These are phyloP conservation scores for Elsinoe arachidis DNA, from an alignment of 2,329 filamentous ascomycete genomes.

Conservation along the genomic window DNA sequence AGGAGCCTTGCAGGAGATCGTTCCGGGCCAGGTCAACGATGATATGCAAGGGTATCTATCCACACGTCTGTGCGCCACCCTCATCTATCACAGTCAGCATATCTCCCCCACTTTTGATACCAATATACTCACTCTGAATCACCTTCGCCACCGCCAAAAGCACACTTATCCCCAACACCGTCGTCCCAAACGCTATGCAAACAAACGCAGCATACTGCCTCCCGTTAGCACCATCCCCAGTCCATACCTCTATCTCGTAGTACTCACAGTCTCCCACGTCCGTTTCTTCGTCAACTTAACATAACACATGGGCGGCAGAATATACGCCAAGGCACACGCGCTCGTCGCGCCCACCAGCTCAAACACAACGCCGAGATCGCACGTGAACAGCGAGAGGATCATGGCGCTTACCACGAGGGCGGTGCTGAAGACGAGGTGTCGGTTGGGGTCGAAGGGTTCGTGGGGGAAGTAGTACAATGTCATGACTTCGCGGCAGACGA, in stretches of 20 bases:
- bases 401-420: conserved; percentile 71
- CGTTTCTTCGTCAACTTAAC: conserved; percentile 77
- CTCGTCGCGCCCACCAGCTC: conserved; percentile 93
- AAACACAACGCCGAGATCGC: conserved; percentile 88
- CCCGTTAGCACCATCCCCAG: not conserved
- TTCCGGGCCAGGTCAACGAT: not conserved
- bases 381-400: conserved; percentile 71
- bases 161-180: conserved; percentile 74
- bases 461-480: conserved; percentile 68
- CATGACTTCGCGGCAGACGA: conserved; percentile 96
- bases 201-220: conserved; percentile 58
- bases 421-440: conserved; percentile 81
- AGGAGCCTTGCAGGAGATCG: too few relatives aligned
- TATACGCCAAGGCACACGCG: conserved; percentile 89
- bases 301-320: conserved; percentile 88
- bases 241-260: not conserved
- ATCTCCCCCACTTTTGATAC: not conserved
- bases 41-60: conserved; percentile 7
- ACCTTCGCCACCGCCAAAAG: conserved; percentile 66
- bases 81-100: conserved; percentile 12
- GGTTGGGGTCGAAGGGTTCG: conserved; percentile 69
- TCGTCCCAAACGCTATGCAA: conserved; percentile 68
- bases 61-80: conserved; percentile 15
- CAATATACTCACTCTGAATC: conserved; percentile 22
- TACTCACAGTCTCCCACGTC: conserved; percentile 27